These are phyloP conservation scores for Apophysomyces sp. DNA, from an alignment of 371 early-diverging fungal genomes.

Conservation along the genomic window DNA sequence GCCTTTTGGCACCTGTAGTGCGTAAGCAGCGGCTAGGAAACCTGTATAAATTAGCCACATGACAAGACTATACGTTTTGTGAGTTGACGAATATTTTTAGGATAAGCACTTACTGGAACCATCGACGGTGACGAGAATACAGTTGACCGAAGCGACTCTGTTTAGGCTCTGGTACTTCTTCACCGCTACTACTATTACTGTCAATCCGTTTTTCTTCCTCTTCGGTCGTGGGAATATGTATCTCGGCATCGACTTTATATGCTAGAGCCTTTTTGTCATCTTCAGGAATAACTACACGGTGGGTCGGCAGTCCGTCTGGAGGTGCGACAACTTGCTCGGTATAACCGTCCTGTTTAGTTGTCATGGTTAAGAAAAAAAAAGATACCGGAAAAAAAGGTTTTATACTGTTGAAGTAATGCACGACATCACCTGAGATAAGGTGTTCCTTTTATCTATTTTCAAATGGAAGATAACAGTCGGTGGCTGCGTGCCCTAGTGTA, in stretches of 20 bases:
- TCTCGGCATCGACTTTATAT: background rate
- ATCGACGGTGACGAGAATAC: background rate
- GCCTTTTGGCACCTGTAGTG: slow-evolving; percentile 30
- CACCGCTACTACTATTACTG: background rate
- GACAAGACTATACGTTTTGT: slow-evolving; percentile 1
- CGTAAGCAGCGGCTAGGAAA: slow-evolving; percentile 23
- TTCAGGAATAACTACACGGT: background rate
- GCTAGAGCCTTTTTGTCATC: background rate
- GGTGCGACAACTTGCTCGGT: background rate
- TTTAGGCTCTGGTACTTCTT: background rate
- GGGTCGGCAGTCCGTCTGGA: background rate
- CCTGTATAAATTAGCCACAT: slow-evolving; percentile 27
- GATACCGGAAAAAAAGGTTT: background rate
- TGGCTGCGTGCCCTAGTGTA: too few relatives aligned
- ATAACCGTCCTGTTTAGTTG: background rate
- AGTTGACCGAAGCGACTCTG: background rate
- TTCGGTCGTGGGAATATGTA: background rate
- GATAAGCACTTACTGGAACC: background rate
- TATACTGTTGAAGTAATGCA: background rate
- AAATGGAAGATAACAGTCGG: background rate
- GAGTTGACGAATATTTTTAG: background rate
- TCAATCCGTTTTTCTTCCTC: background rate
- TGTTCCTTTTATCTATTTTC: slow-evolving; percentile 1
- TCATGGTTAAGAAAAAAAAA: background rate
- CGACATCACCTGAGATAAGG: background rate